A percentile compares a stretch with the other conserved stretches of the same genome.
Evolutionary conservation across 2,329 filamentous ascomycete genomes (phyloP).

Genomic region (Claviceps pazoutovae): DNA sequence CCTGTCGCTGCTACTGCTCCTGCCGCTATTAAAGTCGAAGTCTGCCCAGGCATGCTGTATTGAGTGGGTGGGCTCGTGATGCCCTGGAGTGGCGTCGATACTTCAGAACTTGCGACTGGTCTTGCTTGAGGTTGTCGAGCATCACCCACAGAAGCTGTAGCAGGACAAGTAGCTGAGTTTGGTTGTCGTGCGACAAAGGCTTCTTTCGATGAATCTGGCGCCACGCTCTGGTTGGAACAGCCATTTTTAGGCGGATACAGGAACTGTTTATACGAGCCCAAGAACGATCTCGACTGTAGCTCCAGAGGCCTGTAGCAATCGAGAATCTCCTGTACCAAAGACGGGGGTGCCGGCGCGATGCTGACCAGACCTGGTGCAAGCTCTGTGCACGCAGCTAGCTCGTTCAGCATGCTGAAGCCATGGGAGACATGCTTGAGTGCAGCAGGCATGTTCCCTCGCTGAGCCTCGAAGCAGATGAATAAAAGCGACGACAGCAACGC

Average conservation of each 20-base stretch:
- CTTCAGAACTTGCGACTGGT: neutral
- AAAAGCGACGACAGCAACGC: constrained; percentile 25
- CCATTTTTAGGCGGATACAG: constrained; percentile 15
- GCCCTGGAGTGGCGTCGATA: neutral
- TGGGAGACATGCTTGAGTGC: constrained; percentile 27
- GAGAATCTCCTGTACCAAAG: constrained; percentile 23
- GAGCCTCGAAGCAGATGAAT: constrained; percentile 28
- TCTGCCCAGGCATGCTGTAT: constrained; percentile 14
- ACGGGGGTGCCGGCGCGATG: constrained; percentile 23
- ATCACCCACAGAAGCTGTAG: neutral
- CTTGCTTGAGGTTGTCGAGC: neutral
- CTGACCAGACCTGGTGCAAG: constrained; percentile 22
- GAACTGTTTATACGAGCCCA: constrained; percentile 23
- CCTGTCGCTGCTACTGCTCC: constrained; percentile 6
- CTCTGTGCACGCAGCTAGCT: constrained; percentile 22
- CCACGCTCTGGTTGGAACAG: neutral
- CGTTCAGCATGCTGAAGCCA: constrained; percentile 27
- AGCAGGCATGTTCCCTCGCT: constrained; percentile 24
- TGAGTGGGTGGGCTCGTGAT: constrained; percentile 14
- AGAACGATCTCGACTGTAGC: constrained; percentile 24
- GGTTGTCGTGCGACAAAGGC: neutral
- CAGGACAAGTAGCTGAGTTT: neutral
- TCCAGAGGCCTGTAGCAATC: constrained; percentile 26
- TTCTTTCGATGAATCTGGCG: neutral
- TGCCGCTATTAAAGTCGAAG: neutral